A percentile compares a stretch with the other conserved stretches of the same genome.
These are phyloP conservation scores for Microcyclosporella mali DNA, from an alignment of 2,329 filamentous ascomycete species.

Conservation along the genomic window DNA sequence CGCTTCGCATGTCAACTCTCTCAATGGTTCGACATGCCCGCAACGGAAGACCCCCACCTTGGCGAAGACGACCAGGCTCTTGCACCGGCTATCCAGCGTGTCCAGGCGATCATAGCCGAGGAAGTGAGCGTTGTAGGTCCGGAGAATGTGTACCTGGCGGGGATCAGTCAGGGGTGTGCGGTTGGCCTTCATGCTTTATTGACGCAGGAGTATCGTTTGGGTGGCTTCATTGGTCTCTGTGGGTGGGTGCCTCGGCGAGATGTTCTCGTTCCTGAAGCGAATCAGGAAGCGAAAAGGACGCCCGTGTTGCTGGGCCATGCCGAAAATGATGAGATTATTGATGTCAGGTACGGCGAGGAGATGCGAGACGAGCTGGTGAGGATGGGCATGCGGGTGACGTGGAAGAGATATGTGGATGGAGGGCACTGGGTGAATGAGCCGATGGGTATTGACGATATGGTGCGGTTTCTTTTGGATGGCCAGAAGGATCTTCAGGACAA, in stretches of 20 bases:
- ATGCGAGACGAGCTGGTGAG: constrained; percentile 7
- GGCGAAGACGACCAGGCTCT: constrained; percentile 16
- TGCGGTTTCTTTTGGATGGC: background rate
- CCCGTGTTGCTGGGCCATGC: constrained; percentile 17
- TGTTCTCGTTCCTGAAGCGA: background rate
- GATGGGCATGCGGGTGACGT: constrained; percentile 13
- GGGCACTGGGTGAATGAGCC: constrained; percentile 21
- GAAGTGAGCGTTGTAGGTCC: constrained; percentile 16
- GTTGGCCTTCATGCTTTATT: constrained; percentile 17
- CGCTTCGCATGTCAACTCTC: constrained; percentile 27
- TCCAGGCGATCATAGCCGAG: constrained; percentile 9
- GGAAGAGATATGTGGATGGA: constrained; percentile 14
- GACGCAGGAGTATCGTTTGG: constrained; percentile 8
- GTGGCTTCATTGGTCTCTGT: constrained; percentile 19
- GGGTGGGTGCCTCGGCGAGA: constrained; percentile 16
- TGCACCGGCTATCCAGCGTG: constrained; percentile 3
- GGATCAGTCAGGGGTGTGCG: constrained; percentile 23
- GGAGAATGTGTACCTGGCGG: constrained; percentile 17
- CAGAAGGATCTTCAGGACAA: too few relatives aligned
- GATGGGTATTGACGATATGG: constrained; percentile 18
- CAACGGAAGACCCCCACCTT: constrained; percentile 25
- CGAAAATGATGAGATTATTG: constrained; percentile 17
- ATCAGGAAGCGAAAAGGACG: constrained; percentile 8
- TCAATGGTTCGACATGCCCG: constrained; percentile 38
- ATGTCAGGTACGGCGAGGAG: constrained; percentile 16